Percentiles rank a stretch among this genome's conserved stretches.
These are phyloP conservation scores for Scopulariopsis brevicaulis DNA, from an alignment of 2,329 filamentous ascomycete species.

Conservation along the genomic window DNA sequence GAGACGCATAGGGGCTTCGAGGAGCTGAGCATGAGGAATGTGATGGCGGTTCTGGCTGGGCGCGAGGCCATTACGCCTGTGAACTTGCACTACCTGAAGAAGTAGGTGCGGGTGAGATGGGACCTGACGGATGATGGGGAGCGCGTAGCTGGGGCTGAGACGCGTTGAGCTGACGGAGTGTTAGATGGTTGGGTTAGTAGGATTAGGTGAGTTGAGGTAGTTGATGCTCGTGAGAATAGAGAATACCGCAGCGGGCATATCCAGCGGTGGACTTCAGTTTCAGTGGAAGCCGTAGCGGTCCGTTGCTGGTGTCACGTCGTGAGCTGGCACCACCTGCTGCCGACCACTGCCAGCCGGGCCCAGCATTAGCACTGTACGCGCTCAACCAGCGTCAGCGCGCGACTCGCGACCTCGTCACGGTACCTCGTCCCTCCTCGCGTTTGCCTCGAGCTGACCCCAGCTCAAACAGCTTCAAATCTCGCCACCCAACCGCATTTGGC, in stretches of 20 bases:
- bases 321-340: not conserved
- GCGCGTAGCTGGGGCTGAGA: not conserved
- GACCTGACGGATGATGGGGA: not conserved
- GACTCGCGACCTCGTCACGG: not conserved
- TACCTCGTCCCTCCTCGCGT: too few relatives aligned
- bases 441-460: too few relatives aligned
- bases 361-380: not conserved
- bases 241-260: too few relatives aligned
- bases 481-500: not conserved
- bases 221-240: not conserved
- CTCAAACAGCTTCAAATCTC: not conserved
- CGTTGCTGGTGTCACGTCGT: too few relatives aligned
- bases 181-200: not conserved
- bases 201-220: not conserved
- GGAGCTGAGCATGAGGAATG: constrained; percentile 54
- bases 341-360: not conserved
- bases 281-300: too few relatives aligned
- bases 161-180: not conserved
- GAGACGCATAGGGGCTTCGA: constrained; percentile 58
- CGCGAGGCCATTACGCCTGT: constrained; percentile 46
- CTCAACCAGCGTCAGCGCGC: not conserved
- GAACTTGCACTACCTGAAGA: constrained; percentile 41
- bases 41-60: constrained; percentile 44
- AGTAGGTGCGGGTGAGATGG: not conserved
- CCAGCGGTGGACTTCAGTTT: too few relatives aligned